Base-by-base conservation (phyloP, 345 rosid species). In the Salix koriyanagi region DNA sequence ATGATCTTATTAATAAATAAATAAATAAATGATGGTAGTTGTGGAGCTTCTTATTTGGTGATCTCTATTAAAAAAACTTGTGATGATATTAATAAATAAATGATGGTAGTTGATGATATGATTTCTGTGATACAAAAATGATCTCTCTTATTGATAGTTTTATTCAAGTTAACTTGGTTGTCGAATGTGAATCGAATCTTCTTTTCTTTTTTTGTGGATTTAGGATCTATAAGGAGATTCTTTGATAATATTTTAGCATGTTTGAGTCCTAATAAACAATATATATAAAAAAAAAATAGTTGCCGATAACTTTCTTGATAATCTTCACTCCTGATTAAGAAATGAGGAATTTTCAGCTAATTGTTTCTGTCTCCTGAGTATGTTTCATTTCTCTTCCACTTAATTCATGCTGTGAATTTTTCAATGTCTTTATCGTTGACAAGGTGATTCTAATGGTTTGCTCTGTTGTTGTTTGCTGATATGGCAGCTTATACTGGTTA, bases 401-500 rank as follows among this genome's bases (percentile, higher is more conserved):
- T 65, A 42, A 23, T 58, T 50, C 68, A 32, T 69, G 61, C 48
- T 54, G 26, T 56, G 76, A 8, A 25, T 4, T 41, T 46, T 7
- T 21, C 6, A 34, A 34, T 34, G 37, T 34, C 37, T 25, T 5
- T 10, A 7, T 74, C 23, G 62, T 65, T 69, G 62, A 65, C 58
- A 48, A 13, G 42, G 7, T 68, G 66, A 72, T 71, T 76, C 69
- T 75, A 12, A 32, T 68, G 69, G 69, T 61, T 67, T 83, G 32
- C 79, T 65, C 52, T 69, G 6, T 21, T 69, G 81, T 70, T 79
- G 74, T 62, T 80, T 79, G 80, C 56, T 83, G 72, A 28, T 79
- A 74, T 75, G 65, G 56, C 86, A 86, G 86, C 77, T 77, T 37
- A n/a, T 11, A 58, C 14, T 65, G 16, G 18, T 72, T 32, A 44